Evolutionary conservation across 2,329 filamentous ascomycete genomes (phyloP), one percentile per base, ranked within the genome.

Genomic region (Acephala macrosclerotiorum): DNA sequence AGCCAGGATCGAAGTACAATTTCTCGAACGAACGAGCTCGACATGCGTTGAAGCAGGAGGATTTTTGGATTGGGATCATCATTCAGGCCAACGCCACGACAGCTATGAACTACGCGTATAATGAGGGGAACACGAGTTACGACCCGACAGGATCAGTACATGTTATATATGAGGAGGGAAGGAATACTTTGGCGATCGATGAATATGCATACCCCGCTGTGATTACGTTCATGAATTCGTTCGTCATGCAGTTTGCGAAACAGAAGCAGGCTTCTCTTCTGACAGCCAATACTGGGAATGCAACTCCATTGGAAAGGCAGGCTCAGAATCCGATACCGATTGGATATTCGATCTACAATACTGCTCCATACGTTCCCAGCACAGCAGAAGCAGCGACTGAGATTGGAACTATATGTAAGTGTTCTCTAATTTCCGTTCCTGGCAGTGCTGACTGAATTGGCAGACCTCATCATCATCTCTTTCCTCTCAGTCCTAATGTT

Each of bases 401-500:
- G 56, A 69, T 70, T n/a, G 67, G 69, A 2, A 69, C 69, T 7
- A 70, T 70, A 29, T 69, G 67, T 69, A 63, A 29, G 68, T 51
- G 25, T 26, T 7, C n/a, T 18, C 11, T 35, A 11, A 26, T 22
- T 9, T 9, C 4, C n/a, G 1, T 22, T 6, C 29, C 25, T 45
- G 9, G 49, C 8, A 7, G 33, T 2, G 14, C 59, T 65, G 49
- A 62, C 35, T 8, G 14, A 12, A n/a, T 7, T 0, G 26, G n/a
- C 29, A 70, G 69, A 70, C 55, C 63, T 70, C 0, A 70, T 69
- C 1, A 70, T 70, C 3, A 67, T 70, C 8, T 69, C 67, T 16
- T 70, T 70, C 33, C 63, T 70, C 4, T 70, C 69, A 22, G 61
- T 70, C 36, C 63, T 70, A 35, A 66, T 69, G 67, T 70, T 69